Conservation (phyloP, 1,139 yeast species). For the Ogataea hybrid region DNA sequence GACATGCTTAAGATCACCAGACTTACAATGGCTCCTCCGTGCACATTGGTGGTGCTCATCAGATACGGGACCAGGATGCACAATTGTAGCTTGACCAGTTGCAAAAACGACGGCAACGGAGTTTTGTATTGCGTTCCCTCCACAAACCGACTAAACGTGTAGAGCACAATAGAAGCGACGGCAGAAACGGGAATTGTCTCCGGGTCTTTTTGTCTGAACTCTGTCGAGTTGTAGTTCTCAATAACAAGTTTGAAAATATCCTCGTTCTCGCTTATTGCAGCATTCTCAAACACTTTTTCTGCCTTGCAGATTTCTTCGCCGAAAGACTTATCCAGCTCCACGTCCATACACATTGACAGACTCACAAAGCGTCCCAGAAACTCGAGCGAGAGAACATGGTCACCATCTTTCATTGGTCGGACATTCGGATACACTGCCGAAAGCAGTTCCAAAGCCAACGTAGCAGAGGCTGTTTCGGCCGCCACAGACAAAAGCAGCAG, state of each 20-base stretch:
- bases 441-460: too few relatives aligned
- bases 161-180: conserved; percentile 32
- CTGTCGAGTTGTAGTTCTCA: conserved; percentile 31
- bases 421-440: too few relatives aligned
- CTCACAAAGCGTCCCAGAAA: too few relatives aligned
- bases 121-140: conserved; percentile 13
- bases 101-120: conserved; percentile 13
- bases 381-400: too few relatives aligned
- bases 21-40: conserved; percentile 18
- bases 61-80: conserved; percentile 27
- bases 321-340: conserved; percentile 49
- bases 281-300: conserved; percentile 25
- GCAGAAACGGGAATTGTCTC: conserved; percentile 27
- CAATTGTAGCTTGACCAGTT: conserved; percentile 27
- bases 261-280: conserved; percentile 27
- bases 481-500: too few relatives aligned
- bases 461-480: too few relatives aligned
- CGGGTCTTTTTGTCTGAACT: conserved; percentile 16
- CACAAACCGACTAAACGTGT: conserved; percentile 26
- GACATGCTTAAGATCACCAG: conserved; percentile 25
- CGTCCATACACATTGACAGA: conserved; percentile 60
- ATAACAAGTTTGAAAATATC: conserved; percentile 39
- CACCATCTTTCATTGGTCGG: too few relatives aligned
- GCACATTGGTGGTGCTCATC: conserved; percentile 20
- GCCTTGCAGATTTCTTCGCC: conserved; percentile 32